phyloP scores from a whole-genome alignment of 257 asterid genomes.

The Nicotiana sylvestris region DNA sequence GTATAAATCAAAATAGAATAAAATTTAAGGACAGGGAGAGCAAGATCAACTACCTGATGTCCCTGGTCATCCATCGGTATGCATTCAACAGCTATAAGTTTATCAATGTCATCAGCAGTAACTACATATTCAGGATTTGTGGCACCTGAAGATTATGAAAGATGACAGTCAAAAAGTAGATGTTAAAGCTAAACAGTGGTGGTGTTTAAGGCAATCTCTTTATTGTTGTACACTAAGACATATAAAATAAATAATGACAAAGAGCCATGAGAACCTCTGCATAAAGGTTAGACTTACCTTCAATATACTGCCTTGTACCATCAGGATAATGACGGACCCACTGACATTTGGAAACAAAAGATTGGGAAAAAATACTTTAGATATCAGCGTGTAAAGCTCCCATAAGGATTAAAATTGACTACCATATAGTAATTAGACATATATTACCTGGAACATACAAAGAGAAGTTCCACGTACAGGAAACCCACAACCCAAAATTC shows the following conservation, averaged over 20 bases:
- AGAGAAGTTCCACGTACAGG: constrained; percentile 96
- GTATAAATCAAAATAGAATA: not conserved
- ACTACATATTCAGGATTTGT: constrained; percentile 95
- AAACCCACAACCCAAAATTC: constrained; percentile 85
- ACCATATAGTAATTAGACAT: not conserved
- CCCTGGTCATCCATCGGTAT: constrained; percentile 99
- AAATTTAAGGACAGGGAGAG: not conserved
- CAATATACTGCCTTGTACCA: constrained; percentile 94
- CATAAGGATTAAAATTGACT: not conserved
- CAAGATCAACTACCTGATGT: constrained; percentile 50
- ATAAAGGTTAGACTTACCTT: constrained; percentile 47
- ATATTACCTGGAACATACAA: constrained; percentile 94
- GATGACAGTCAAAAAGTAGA: not conserved
- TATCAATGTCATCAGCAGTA: constrained; percentile 96
- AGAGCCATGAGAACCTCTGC: not conserved
- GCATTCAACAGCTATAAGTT: constrained; percentile 93
- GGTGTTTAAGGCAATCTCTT: not conserved
- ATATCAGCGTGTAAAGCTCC: constrained; percentile 13
- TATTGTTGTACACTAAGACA: not conserved
- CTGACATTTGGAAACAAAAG: constrained; percentile 37
- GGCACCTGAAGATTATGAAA: constrained; percentile 58
- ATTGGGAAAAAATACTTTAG: constrained; percentile 5
- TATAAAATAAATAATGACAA: not conserved
- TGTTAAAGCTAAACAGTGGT: not conserved
- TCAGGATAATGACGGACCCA: constrained; percentile 99